A percentile compares a stretch with the other conserved stretches of the same genome.
Conservation (phyloP, 148 eudicot species). For the Chenopodium formosanum region DNA sequence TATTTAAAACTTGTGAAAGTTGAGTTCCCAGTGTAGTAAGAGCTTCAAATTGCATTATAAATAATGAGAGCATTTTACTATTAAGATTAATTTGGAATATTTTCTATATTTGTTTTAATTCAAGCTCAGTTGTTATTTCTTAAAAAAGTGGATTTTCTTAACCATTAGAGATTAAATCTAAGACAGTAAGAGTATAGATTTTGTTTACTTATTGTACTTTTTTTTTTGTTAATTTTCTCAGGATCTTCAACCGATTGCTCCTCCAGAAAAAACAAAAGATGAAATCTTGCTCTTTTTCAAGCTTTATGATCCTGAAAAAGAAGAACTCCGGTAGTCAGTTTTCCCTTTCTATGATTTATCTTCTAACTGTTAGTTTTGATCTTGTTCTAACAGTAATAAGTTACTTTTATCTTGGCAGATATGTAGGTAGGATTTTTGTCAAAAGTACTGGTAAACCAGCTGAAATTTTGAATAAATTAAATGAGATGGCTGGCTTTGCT, state of each 20-base stretch:
- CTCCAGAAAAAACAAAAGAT: slow-evolving; percentile 73
- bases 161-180: background rate
- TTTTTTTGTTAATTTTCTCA: slow-evolving; percentile 17
- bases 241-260: slow-evolving; percentile 69
- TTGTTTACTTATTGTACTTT: too few species aligned
- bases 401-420: slow-evolving; percentile 48
- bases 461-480: slow-evolving; percentile 62
- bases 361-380: background rate
- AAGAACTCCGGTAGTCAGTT: slow-evolving; percentile 69
- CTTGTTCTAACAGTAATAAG: slow-evolving; percentile 5
- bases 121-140: background rate
- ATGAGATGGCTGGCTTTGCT: slow-evolving; percentile 80
- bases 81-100: background rate
- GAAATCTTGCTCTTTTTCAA: slow-evolving; percentile 93
- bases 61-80: too few species aligned
- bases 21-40: background rate
- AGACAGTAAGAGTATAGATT: background rate
- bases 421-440: slow-evolving; percentile 78
- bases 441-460: slow-evolving; percentile 55
- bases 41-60: background rate
- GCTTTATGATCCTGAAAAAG: slow-evolving; percentile 81
- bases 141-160: background rate
- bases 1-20: too few species aligned
- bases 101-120: too few species aligned
- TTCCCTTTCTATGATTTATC: background rate